Conservation (phyloP, 1,284 basidiomycete genomes). For the Chiua sp. region DNA sequence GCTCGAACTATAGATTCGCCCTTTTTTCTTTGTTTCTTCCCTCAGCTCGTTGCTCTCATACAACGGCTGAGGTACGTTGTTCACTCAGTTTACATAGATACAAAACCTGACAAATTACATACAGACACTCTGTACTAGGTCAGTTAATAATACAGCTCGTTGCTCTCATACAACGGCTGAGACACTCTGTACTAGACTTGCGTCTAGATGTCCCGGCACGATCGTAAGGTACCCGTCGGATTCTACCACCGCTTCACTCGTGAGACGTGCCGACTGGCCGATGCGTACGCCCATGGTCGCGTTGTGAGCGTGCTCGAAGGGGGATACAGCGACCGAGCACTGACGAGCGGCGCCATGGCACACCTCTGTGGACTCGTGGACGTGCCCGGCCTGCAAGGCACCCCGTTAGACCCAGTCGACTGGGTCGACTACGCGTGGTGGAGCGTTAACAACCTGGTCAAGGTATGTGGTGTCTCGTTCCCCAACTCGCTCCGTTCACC, state of each 20-base stretch:
- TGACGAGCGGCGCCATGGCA: slow-evolving; percentile 83
- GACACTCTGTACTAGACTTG: no score
- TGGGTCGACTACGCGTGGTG: slow-evolving; percentile 69
- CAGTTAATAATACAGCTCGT: no score
- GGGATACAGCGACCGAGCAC: slow-evolving; percentile 91
- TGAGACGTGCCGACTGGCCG: slow-evolving; percentile 74
- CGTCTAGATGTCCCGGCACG: no score
- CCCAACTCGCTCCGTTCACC: no score
- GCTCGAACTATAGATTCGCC: no score
- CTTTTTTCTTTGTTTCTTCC: no score
- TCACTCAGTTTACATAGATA: no score
- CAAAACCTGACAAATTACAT: no score
- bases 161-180: no score
- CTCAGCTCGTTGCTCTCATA: no score
- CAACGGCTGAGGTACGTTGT: no score
- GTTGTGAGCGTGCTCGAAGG: slow-evolving; percentile 93
- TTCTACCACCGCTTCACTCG: slow-evolving; percentile 89
- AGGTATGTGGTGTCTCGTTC: slow-evolving; percentile 45
- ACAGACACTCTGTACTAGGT: no score
- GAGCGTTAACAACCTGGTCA: slow-evolving; percentile 63
- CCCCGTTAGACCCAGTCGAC: not conserved
- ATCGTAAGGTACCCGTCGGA: slow-evolving; percentile 85
- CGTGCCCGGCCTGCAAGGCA: not conserved
- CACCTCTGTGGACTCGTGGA: slow-evolving; percentile 75
- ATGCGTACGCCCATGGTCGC: slow-evolving; percentile 70